These are phyloP conservation scores for Circinella minor DNA, from an alignment of 371 early-diverging fungal species.

Conservation along the genomic window DNA sequence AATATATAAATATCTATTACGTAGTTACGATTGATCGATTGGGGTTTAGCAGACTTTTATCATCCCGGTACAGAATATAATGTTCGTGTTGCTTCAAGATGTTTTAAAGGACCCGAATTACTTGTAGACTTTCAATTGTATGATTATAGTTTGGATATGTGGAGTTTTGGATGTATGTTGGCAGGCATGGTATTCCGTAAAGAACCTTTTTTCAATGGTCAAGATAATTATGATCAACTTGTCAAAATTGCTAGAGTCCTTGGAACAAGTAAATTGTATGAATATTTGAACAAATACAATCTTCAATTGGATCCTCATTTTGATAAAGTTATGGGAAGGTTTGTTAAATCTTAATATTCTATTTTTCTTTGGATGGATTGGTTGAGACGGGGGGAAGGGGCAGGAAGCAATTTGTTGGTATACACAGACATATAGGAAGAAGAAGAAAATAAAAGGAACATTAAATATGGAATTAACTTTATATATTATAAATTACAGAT, in stretches of 20 bases:
- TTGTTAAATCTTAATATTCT: too few species aligned
- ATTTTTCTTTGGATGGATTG: too few species aligned
- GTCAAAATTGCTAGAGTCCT: constrained; percentile 97
- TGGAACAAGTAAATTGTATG: constrained; percentile 92
- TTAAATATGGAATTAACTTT: too few species aligned
- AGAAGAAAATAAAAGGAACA: background rate
- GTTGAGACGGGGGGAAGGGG: too few species aligned
- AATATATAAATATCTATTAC: too few species aligned
- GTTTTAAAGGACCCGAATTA: constrained; percentile 99
- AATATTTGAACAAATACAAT: constrained; percentile 96
- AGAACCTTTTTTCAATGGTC: constrained; percentile 99
- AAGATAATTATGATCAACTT: constrained; percentile 98
- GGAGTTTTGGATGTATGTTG: constrained; percentile 99
- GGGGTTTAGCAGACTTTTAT: constrained; percentile 99
- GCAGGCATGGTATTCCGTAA: constrained; percentile 98
- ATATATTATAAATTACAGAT: constrained; percentile 44
- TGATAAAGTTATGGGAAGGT: constrained; percentile 17
- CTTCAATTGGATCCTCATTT: constrained; percentile 76
- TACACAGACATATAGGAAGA: too few species aligned
- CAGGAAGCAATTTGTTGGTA: too few species aligned
- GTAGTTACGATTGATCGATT: constrained; percentile 97
- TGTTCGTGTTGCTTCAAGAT: constrained; percentile 99
- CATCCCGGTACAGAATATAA: constrained; percentile 98
- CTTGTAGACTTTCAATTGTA: constrained; percentile 98
- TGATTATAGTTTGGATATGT: constrained; percentile 99